phyloP scores from a whole-genome alignment of 208 protist species.

The Borovskyia barvae region DNA sequence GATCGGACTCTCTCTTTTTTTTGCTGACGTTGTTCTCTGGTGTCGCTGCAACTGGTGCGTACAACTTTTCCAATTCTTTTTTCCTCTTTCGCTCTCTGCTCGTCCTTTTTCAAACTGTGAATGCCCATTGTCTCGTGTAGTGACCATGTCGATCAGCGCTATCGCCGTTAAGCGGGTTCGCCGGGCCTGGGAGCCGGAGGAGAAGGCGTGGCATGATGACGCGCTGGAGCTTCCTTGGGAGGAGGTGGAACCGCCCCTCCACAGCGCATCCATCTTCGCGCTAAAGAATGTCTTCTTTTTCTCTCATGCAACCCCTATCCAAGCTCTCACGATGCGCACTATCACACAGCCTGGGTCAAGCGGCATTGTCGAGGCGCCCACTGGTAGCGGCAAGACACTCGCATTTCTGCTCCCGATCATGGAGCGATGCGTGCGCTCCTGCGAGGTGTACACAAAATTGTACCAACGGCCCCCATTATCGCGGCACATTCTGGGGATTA shows the following conservation, averaged over 20 bases:
- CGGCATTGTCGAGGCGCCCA: slow-evolving; percentile 94
- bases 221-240: slow-evolving; percentile 83
- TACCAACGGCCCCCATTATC: slow-evolving; percentile 58
- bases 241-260: slow-evolving; percentile 58
- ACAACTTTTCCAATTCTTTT: no score
- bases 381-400: slow-evolving; percentile 98
- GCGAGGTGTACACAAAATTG: slow-evolving; percentile 42
- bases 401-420: slow-evolving; percentile 91
- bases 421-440: slow-evolving; percentile 67
- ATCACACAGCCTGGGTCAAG: slow-evolving; percentile 51
- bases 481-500: slow-evolving; percentile 64
- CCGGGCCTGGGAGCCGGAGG: slow-evolving; percentile 76
- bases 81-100: not conserved
- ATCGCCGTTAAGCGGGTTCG: slow-evolving; percentile 69
- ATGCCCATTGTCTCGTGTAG: not conserved
- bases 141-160: slow-evolving; percentile 50
- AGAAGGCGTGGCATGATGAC: slow-evolving; percentile 82
- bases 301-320: slow-evolving; percentile 88
- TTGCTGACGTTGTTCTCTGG: no score
- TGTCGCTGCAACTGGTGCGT: no score
- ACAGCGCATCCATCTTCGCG: slow-evolving; percentile 73
- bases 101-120: not conserved
- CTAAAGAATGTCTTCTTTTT: slow-evolving; percentile 91
- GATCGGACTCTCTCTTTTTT: no score
- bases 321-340: slow-evolving; percentile 60